Evolutionary conservation across 768 basidiomycete genomes (phyloP).

Genomic region (Amanita thiersii): DNA sequence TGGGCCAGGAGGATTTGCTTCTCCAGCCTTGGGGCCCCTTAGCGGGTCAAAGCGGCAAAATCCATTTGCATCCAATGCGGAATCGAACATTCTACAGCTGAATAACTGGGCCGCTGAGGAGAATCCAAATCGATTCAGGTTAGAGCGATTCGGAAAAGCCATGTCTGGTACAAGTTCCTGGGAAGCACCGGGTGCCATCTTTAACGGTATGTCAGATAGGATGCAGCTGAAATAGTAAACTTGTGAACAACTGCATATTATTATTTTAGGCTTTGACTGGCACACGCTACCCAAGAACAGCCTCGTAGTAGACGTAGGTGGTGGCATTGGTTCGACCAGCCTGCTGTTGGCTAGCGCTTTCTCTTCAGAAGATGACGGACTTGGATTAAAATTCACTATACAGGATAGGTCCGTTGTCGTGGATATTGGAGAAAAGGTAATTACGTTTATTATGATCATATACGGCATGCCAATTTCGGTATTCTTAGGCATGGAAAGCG

Average conservation of each 20-base stretch:
- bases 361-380: slow-evolving; percentile 16
- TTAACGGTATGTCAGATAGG: slow-evolving; percentile 46
- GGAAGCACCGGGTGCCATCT: slow-evolving; percentile 56
- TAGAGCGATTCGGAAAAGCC: slow-evolving; percentile 66
- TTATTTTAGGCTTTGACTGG: slow-evolving; percentile 50
- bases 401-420: slow-evolving; percentile 54
- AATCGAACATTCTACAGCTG: background rate
- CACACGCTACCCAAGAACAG: slow-evolving; percentile 37
- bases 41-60: background rate
- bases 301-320: slow-evolving; percentile 60
- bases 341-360: slow-evolving; percentile 25
- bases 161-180: slow-evolving; percentile 70
- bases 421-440: slow-evolving; percentile 42
- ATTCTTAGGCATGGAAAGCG: slow-evolving; percentile 43
- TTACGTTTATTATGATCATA: background rate
- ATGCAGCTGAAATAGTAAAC: background rate
- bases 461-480: slow-evolving; percentile 8
- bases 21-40: slow-evolving; percentile 3
- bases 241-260: background rate
- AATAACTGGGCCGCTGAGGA: background rate
- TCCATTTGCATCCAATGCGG: background rate
- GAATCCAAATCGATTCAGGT: slow-evolving; percentile 41
- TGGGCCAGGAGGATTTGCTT: slow-evolving; percentile 4
- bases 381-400: slow-evolving; percentile 40
- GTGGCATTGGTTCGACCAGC: slow-evolving; percentile 48